phyloP scores from a whole-genome alignment of 164 flowering plant genomes.

The Echeveria elegans region DNA sequence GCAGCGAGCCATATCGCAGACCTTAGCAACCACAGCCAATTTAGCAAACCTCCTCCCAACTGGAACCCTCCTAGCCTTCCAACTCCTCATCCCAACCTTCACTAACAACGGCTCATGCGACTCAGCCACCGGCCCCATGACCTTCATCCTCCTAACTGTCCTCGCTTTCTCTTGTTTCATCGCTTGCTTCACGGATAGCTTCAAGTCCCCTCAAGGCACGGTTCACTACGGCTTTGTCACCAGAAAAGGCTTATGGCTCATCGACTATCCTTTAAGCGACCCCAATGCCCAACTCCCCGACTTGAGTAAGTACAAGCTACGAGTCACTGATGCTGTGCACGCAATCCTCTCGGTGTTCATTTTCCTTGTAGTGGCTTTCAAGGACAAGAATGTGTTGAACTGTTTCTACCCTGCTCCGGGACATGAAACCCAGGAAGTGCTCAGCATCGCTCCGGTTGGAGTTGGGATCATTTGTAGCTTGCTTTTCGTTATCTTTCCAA shows the following conservation, averaged over 20 bases:
- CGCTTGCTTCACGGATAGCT: not conserved
- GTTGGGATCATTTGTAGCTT: constrained; percentile 25
- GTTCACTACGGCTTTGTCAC: not conserved
- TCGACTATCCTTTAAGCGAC: not conserved
- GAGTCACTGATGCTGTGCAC: no score
- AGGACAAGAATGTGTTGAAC: not conserved
- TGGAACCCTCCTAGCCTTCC: not conserved
- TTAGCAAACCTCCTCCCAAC: not conserved
- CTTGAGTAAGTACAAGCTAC: not conserved
- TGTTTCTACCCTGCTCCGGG: not conserved
- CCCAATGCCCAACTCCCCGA: not conserved
- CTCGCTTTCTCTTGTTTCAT: not conserved
- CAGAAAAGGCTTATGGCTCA: not conserved
- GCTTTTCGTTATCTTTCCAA: not conserved
- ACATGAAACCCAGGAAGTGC: constrained; percentile 14
- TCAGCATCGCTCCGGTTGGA: constrained; percentile 52
- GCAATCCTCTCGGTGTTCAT: not conserved
- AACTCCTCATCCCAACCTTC: not conserved
- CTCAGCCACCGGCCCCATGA: not conserved
- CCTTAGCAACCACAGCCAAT: not conserved
- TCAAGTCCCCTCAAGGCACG: not conserved
- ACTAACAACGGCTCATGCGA: not conserved
- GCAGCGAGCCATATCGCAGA: not conserved
- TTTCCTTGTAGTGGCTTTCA: not conserved
- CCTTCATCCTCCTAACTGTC: not conserved